These are phyloP conservation scores for Penstemon barbatus DNA, from an alignment of 257 asterid species.

Conservation along the genomic window DNA sequence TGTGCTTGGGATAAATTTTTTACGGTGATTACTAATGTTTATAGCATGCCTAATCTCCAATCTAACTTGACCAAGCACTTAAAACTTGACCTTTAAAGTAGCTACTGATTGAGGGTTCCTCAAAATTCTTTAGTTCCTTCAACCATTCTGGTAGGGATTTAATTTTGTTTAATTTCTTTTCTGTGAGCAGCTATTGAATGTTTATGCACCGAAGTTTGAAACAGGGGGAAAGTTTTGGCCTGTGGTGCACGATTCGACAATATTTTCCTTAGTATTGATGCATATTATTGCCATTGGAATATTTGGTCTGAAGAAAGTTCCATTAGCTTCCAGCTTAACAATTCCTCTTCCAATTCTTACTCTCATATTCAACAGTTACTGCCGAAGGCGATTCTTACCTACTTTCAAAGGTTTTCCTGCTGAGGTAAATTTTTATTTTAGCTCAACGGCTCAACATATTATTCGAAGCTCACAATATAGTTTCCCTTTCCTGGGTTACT, in stretches of 20 bases:
- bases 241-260: conserved; percentile 79
- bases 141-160: conserved; percentile 11
- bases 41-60: conserved; percentile 2
- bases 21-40: neutral
- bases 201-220: conserved; percentile 76
- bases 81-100: neutral
- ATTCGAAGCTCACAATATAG: no score
- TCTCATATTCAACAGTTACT: conserved; percentile 79
- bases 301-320: conserved; percentile 82
- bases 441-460: neutral
- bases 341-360: conserved; percentile 94
- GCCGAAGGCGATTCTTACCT: conserved; percentile 82
- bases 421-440: conserved; percentile 55
- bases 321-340: conserved; percentile 74
- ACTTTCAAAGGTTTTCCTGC: conserved; percentile 76
- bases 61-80: neutral
- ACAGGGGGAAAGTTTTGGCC: conserved; percentile 97
- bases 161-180: conserved; percentile 23
- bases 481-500: neutral
- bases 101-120: neutral
- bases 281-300: conserved; percentile 91
- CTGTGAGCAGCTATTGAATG: conserved; percentile 65
- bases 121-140: neutral
- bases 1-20: neutral
- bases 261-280: conserved; percentile 81